Conservation (phyloP, 78 protist species). For the Mantamonas sphyraenae region DNA sequence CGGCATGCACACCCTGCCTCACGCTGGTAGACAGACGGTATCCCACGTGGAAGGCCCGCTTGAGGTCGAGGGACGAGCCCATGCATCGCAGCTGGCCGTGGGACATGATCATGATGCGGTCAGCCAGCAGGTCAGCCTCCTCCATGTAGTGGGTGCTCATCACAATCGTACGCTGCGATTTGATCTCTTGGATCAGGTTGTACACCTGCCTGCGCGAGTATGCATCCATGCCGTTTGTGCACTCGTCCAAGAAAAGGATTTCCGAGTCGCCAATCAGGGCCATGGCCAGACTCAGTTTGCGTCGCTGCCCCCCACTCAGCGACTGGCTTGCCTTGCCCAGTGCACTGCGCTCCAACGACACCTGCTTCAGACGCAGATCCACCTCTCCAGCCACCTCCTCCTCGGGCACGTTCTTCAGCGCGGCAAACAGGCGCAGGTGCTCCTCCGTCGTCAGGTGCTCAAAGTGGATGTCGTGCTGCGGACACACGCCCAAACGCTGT, state of each 20-base stretch:
- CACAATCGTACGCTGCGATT: conserved; percentile 44
- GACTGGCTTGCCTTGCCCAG: no score
- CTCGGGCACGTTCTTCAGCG: conserved; percentile 25
- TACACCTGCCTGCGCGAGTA: no score
- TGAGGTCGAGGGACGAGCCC: conserved; percentile 50
- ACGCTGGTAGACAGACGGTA: not conserved
- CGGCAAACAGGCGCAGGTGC: conserved; percentile 30
- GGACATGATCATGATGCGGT: conserved; percentile 49
- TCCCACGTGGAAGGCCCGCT: conserved; percentile 1
- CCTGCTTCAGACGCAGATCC: not conserved
- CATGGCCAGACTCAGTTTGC: conserved; percentile 67
- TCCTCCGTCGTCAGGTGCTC: conserved; percentile 35
- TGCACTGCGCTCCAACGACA: no score
- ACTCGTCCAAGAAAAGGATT: no score
- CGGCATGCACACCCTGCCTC: no score
- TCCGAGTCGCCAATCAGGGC: conserved; percentile 58
- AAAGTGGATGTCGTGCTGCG: conserved; percentile 41
- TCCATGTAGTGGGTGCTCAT: conserved; percentile 87
- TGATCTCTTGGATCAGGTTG: no score
- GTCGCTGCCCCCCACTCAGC: conserved; percentile 90
- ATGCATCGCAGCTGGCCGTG: conserved; percentile 16
- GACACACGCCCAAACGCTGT: no score
- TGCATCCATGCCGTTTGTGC: no score
- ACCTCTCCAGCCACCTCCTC: not conserved
- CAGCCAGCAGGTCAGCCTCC: conserved; percentile 71